Conservation (phyloP, 164 flowering plant genomes). For the Vitis riparia region DNA sequence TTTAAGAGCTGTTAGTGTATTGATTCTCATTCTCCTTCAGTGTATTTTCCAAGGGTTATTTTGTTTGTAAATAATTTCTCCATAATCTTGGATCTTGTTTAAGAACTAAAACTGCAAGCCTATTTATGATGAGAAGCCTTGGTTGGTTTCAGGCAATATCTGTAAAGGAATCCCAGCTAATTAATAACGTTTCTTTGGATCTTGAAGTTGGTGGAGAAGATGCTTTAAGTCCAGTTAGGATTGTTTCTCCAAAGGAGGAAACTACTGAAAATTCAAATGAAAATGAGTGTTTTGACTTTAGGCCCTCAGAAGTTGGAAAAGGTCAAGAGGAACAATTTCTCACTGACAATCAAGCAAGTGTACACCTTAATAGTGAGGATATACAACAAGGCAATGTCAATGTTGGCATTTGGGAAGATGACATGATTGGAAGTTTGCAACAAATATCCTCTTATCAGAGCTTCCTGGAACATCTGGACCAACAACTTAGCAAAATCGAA, state of each 20-base stretch:
- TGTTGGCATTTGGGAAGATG: conserved; percentile 11
- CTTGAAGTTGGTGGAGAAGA: conserved; percentile 36
- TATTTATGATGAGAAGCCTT: neutral
- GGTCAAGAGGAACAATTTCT: conserved; percentile 18
- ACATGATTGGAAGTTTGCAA: conserved; percentile 16
- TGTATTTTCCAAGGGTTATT: too few species aligned
- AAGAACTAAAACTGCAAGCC: too few species aligned
- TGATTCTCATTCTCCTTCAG: neutral
- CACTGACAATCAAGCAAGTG: conserved; percentile 10
- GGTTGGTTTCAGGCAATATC: conserved; percentile 68
- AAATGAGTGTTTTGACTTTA: conserved; percentile 13
- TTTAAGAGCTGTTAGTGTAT: neutral
- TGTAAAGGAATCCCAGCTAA: conserved; percentile 64
- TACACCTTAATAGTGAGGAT: conserved; percentile 7
- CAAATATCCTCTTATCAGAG: conserved; percentile 50
- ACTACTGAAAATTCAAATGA: conserved; percentile 16
- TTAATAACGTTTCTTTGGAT: conserved; percentile 53
- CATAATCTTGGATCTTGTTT: too few species aligned
- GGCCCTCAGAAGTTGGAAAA: conserved; percentile 3
- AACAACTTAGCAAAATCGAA: conserved; percentile 57
- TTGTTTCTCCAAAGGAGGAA: conserved; percentile 54
- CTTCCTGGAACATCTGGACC: conserved; percentile 60
- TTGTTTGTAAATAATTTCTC: too few species aligned
- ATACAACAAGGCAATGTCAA: conserved; percentile 11
- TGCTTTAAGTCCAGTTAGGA: conserved; percentile 42